Evolutionary conservation across 2,329 filamentous ascomycete genomes (phyloP).

Genomic region (Colletotrichum orbiculare): DNA sequence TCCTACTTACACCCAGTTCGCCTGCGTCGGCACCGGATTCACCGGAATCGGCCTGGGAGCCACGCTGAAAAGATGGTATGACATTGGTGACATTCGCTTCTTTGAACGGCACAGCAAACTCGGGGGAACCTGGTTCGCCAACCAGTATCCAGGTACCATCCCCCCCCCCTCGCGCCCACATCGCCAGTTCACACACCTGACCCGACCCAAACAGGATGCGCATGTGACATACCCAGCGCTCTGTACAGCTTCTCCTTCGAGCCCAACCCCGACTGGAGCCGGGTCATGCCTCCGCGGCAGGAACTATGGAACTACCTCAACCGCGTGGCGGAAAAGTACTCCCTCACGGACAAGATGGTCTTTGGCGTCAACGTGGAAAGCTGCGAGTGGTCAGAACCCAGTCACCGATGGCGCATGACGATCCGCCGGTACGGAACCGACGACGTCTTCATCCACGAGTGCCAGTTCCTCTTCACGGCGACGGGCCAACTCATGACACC

Average conservation of each 20-base stretch:
- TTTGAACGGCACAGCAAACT: conserved; percentile 68
- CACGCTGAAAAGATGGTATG: conserved; percentile 66
- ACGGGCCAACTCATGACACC: conserved; percentile 49
- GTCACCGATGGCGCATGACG: conserved; percentile 48
- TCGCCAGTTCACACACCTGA: background rate
- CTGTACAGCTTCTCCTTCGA: conserved; percentile 72
- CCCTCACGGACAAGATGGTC: conserved; percentile 50
- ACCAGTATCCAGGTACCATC: conserved; percentile 65
- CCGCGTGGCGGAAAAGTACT: conserved; percentile 59
- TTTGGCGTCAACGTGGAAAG: conserved; percentile 51
- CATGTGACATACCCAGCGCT: conserved; percentile 68
- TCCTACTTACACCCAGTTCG: conserved; percentile 50
- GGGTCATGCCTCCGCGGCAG: conserved; percentile 63
- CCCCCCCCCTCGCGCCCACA: too few relatives aligned
- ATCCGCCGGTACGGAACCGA: conserved; percentile 42
- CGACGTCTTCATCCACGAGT: conserved; percentile 47
- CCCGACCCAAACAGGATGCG: conserved; percentile 43
- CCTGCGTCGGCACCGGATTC: conserved; percentile 68
- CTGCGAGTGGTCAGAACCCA: conserved; percentile 52
- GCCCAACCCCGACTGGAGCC: conserved; percentile 69
- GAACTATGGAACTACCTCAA: conserved; percentile 70
- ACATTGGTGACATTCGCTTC: conserved; percentile 68
- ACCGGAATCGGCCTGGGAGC: conserved; percentile 72
- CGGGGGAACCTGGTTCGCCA: conserved; percentile 74
- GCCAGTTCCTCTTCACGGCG: conserved; percentile 52